phyloP scores from a whole-genome alignment of 331 rosid species.

The Malus hybrid region DNA sequence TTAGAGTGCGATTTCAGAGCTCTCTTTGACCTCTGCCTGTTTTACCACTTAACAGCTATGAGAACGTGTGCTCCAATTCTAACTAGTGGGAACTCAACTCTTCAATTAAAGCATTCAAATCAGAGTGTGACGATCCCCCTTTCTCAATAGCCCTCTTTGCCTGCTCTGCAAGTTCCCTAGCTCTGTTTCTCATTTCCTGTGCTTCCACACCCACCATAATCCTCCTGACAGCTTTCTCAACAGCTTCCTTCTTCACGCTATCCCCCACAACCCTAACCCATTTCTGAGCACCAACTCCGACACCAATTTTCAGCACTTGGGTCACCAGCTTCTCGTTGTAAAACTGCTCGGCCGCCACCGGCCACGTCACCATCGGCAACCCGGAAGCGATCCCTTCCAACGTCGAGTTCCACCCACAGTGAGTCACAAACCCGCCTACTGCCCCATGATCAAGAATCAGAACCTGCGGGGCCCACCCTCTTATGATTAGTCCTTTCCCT shows the following conservation, averaged over 20 bases:
- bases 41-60: too few relatives aligned
- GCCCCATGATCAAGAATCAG: constrained; percentile 22
- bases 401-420: constrained; percentile 33
- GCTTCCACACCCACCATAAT: constrained; percentile 10
- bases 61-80: not conserved
- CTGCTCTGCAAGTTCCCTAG: not conserved
- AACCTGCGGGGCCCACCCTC: constrained; percentile 35
- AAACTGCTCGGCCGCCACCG: constrained; percentile 11
- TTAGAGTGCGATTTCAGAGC: too few relatives aligned
- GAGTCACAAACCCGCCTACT: constrained; percentile 24
- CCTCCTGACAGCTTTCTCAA: constrained; percentile 8
- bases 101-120: constrained; percentile 5
- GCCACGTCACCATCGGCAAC: constrained; percentile 26
- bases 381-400: constrained; percentile 20
- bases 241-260: constrained; percentile 2
- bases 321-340: constrained; percentile 30
- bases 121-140: constrained; percentile 13
- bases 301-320: not conserved
- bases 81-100: not conserved
- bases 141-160: constrained; percentile 15
- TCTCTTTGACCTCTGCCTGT: too few relatives aligned
- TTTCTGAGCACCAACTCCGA: not conserved
- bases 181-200: constrained; percentile 12
- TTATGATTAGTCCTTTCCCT: constrained; percentile 15
- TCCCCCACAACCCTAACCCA: not conserved